Percentiles rank a stretch among this genome's conserved stretches.
These are phyloP conservation scores for Auxenochlorella pyrenoidosa DNA, from an alignment of 139 green algal species.

Conservation along the genomic window DNA sequence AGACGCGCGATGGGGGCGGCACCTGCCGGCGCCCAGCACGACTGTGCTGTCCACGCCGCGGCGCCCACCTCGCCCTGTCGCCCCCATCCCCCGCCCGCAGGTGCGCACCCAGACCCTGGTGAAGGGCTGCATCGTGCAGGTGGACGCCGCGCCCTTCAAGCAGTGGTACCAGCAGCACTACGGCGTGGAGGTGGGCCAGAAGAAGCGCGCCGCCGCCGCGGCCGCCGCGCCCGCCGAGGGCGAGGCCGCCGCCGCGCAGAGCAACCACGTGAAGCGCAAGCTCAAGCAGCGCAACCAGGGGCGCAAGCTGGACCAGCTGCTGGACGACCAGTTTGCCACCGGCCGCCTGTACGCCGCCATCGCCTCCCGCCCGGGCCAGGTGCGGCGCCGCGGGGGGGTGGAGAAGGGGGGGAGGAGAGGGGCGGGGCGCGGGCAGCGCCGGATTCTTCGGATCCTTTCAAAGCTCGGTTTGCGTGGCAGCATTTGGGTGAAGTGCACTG, in stretches of 20 bases:
- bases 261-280: constrained; percentile 90
- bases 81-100: background rate
- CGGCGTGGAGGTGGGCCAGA: constrained; percentile 93
- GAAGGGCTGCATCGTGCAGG: constrained; percentile 95
- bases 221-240: constrained; percentile 28
- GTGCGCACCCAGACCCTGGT: constrained; percentile 98
- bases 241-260: constrained; percentile 44
- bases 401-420: constrained; percentile 66
- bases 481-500: too few species aligned
- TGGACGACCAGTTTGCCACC: constrained; percentile 94
- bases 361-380: constrained; percentile 65
- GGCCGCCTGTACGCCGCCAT: constrained; percentile 85
- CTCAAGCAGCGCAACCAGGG: constrained; percentile 76
- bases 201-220: constrained; percentile 62
- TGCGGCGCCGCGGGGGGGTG: constrained; percentile 55
- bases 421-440: constrained; percentile 8
- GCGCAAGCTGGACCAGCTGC: constrained; percentile 68
- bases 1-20: too few species aligned
- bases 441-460: too few species aligned
- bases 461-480: too few species aligned
- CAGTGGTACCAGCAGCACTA: constrained; percentile 97
- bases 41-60: too few species aligned
- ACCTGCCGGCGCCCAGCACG: too few species aligned
- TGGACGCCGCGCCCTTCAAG: constrained; percentile 98
- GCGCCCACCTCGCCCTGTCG: too few species aligned